These are phyloP conservation scores for Tolypocladium paradoxum DNA, from an alignment of 2,329 filamentous ascomycete genomes.

Conservation along the genomic window DNA sequence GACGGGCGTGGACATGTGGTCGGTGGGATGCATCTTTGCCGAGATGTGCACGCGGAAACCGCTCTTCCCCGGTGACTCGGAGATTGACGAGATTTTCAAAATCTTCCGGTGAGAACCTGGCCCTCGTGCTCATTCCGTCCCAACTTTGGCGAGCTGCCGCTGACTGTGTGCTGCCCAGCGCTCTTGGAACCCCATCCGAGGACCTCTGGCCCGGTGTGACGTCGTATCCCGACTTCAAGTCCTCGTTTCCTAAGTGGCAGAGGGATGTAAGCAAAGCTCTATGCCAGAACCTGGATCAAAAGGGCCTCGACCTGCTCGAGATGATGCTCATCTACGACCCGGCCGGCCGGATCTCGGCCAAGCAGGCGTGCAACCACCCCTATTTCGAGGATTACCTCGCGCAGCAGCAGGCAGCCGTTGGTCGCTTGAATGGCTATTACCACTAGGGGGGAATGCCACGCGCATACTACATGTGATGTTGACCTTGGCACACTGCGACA, in stretches of 20 bases:
- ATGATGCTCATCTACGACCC: slow-evolving; percentile 78
- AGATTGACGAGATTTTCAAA: slow-evolving; percentile 34
- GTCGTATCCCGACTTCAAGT: slow-evolving; percentile 89
- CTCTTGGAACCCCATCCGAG: slow-evolving; percentile 77
- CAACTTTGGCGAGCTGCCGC: background rate
- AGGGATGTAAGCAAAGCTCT: slow-evolving; percentile 57
- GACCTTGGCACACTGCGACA: background rate
- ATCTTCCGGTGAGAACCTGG: slow-evolving; percentile 57
- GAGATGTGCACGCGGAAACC: slow-evolving; percentile 95
- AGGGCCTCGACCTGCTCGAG: slow-evolving; percentile 57
- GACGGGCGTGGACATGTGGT: slow-evolving; percentile 95
- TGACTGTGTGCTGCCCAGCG: slow-evolving; percentile 25
- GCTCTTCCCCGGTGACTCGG: slow-evolving; percentile 83
- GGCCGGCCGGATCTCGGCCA: slow-evolving; percentile 76
- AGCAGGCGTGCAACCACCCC: slow-evolving; percentile 73
- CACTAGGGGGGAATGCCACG: slow-evolving; percentile 17
- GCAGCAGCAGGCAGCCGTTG: slow-evolving; percentile 16
- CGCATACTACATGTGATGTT: background rate
- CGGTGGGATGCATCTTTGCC: slow-evolving; percentile 85
- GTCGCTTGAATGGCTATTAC: slow-evolving; percentile 24
- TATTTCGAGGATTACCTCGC: slow-evolving; percentile 52
- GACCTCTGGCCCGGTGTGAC: slow-evolving; percentile 81
- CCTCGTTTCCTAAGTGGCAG: slow-evolving; percentile 84
- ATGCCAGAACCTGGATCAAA: slow-evolving; percentile 62
- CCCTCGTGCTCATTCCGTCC: background rate